phyloP scores from a whole-genome alignment of 805 yeast genomes.

The Isabelozyma heimii region DNA sequence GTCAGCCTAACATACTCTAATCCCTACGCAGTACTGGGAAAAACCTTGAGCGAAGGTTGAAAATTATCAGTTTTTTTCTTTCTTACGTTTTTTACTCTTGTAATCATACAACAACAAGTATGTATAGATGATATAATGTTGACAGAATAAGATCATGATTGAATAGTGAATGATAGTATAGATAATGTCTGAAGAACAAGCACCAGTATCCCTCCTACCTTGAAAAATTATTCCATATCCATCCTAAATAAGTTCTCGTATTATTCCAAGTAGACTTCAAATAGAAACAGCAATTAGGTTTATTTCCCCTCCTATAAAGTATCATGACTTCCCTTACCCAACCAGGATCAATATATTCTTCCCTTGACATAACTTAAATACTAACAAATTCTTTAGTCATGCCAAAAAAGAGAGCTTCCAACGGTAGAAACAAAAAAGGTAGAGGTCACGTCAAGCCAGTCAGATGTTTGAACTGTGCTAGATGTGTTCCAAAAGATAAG shows the following conservation, averaged over 20 bases:
- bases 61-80: constrained; percentile 3
- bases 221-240: no score
- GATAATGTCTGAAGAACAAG: background rate
- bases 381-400: constrained; percentile 44
- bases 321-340: background rate
- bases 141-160: background rate
- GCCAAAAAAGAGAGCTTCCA: constrained; percentile 99
- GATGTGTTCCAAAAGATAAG: constrained; percentile 99
- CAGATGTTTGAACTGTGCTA: constrained; percentile 99
- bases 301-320: no score
- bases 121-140: constrained; percentile 4
- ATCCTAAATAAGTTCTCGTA: no score
- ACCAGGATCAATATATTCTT: constrained; percentile 2
- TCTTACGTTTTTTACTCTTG: constrained; percentile 3
- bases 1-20: background rate
- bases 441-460: constrained; percentile 99
- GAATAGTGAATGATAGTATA: constrained; percentile 5
- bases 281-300: no score
- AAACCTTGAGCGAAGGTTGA: constrained; percentile 1
- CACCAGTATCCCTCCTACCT: background rate
- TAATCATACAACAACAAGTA: constrained; percentile 13
- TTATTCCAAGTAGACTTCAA: no score
- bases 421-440: constrained; percentile 99
- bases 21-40: background rate
- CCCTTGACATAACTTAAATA: constrained; percentile 9